A percentile compares a stretch with the other conserved stretches of the same genome.
Evolutionary conservation across 352 stramenopile species (phyloP).

Genomic region (Sclerospora graminicola): DNA sequence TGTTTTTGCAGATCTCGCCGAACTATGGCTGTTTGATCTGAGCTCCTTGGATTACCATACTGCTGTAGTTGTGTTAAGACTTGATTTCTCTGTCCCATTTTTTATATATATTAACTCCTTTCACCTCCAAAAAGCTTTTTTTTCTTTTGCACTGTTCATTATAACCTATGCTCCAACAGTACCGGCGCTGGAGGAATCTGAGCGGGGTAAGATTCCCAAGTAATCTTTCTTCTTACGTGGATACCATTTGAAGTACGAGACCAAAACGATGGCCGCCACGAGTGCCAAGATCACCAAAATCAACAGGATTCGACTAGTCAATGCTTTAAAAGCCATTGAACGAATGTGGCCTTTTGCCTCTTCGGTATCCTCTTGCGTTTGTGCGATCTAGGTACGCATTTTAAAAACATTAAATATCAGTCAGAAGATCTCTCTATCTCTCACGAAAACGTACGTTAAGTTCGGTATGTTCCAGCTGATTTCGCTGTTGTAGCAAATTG

Average conservation of each 20-base stretch:
- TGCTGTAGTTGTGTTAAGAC: too few species aligned
- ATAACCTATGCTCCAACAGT: conserved; percentile 3
- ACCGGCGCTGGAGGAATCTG: conserved; percentile 11
- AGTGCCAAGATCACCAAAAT: conserved; percentile 52
- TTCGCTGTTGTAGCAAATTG: conserved; percentile 57
- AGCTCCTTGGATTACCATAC: too few species aligned
- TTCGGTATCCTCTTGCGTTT: conserved; percentile 53
- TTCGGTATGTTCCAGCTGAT: conserved; percentile 53
- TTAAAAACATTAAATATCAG: not conserved
- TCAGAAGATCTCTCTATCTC: too few species aligned
- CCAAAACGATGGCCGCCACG: conserved; percentile 36
- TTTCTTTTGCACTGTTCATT: too few species aligned
- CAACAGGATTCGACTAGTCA: conserved; percentile 52
- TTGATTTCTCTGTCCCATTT: too few species aligned
- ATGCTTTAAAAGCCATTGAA: conserved; percentile 45
- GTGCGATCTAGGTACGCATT: conserved; percentile 28
- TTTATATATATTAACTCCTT: too few species aligned
- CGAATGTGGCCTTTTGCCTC: conserved; percentile 44
- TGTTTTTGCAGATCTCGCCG: conserved; percentile 69
- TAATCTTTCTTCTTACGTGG: conserved; percentile 59
- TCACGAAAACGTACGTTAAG: conserved; percentile 30
- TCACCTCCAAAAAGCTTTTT: too few species aligned
- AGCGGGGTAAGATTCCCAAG: conserved; percentile 36
- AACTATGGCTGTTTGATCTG: conserved; percentile 66
- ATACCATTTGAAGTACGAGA: conserved; percentile 78